These are phyloP conservation scores for Gyromitra esculenta DNA, from an alignment of 2,329 filamentous ascomycete genomes.

Conservation along the genomic window DNA sequence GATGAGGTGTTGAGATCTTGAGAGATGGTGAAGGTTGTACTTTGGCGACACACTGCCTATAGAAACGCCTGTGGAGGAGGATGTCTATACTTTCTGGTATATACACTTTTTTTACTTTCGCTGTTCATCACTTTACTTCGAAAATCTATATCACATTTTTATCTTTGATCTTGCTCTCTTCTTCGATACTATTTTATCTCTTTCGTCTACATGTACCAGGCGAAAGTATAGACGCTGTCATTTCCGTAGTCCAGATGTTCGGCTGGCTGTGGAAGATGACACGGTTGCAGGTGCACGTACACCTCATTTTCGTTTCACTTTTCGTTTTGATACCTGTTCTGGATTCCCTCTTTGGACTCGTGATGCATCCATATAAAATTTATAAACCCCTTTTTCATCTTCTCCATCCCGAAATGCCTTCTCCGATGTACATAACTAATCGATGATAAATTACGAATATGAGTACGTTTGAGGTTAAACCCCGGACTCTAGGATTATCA, in stretches of 20 bases:
- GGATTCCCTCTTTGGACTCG: background rate
- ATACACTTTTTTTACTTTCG: conserved; percentile 33
- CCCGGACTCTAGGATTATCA: too few species aligned
- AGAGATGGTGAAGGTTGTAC: conserved; percentile 1
- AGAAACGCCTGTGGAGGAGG: conserved; percentile 8
- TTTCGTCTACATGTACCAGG: conserved; percentile 14
- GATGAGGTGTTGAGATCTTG: background rate
- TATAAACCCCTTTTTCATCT: conserved; percentile 18
- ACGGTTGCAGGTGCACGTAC: background rate
- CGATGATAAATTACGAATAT: background rate
- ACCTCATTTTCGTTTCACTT: conserved; percentile 4
- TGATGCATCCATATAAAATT: conserved; percentile 1
- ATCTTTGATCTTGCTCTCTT: background rate
- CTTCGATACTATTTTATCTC: background rate
- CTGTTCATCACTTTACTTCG: conserved; percentile 33
- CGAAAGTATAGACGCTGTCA: conserved; percentile 17
- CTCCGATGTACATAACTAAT: conserved; percentile 6
- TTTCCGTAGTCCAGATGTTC: background rate
- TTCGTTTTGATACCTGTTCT: conserved; percentile 10
- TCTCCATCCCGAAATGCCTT: background rate
- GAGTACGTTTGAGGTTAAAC: background rate
- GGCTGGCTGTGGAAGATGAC: background rate
- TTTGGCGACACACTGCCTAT: conserved; percentile 38
- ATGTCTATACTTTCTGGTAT: conserved; percentile 41
- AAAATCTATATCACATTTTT: conserved; percentile 30